Evolutionary conservation across 2,329 filamentous ascomycete genomes (phyloP), one percentile per base, ranked within the genome.

Genomic region (Ascocoryne sarcoides): DNA sequence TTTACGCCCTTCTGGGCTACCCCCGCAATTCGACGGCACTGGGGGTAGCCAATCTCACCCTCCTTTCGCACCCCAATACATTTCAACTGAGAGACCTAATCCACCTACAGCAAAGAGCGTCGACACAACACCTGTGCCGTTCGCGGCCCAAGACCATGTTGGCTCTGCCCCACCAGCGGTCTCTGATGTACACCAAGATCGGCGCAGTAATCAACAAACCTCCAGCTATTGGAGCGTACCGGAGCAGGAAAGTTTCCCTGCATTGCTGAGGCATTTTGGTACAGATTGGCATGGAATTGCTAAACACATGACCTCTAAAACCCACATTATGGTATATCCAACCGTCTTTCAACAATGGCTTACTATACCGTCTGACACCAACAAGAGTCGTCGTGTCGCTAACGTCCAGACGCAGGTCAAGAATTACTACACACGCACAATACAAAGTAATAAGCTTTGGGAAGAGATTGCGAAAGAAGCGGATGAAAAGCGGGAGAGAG

Each of bases 191-290:
- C 55, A 47, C 23, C 50, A 51, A 33, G 52, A 56, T 42, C 54
- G 51, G 26, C 53, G 54, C 20, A 52, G 42, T 34, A 42, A 48
- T n/a, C 55, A 55, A 40, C 78, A 80, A 49, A 76, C 82, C 10
- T 87, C 82, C 1, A 90, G 84, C 60, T 92, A 92, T 60, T 92
- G 85, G 85, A 90, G 84, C 54, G 84, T 90, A 16, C 82, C 82
- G 1, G 85, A 92, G 62, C 73, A 82, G 40, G 82, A 73, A 34
- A 84, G 89, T 54, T 92, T 92, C 60, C 79, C 81, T 26, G 73
- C 71, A 41, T 70, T 87, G 43, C 68, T 92, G 34, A 73, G 70
- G 37, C 74, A 85, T 40, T 90, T 87, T 63, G 85, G 85, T 43
- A 86, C 81, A 12, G 84, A 92, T 58, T 92, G 84, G 76, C 66